Percentiles rank a stretch among this genome's conserved stretches.
Conservation (phyloP, 2,329 filamentous ascomycete genomes). For the Neofusicoccum umdonicola region DNA sequence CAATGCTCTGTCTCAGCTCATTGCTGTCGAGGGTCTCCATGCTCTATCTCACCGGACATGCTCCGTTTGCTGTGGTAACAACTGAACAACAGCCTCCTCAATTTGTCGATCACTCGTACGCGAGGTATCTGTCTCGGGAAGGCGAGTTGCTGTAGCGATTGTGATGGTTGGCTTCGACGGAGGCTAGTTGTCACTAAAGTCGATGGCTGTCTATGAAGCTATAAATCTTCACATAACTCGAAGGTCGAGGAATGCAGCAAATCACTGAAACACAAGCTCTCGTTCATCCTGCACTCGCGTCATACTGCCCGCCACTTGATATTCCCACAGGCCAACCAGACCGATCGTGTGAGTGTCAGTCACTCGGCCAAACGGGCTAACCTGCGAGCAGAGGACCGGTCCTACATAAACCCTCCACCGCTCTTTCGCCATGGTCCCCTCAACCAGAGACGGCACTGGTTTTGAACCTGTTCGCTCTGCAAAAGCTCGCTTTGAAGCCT, state of each 20-base stretch:
- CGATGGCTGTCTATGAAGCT: not conserved
- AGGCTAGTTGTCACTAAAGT: not conserved
- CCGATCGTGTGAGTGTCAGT: not conserved
- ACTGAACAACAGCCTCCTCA: not conserved
- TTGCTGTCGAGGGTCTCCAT: conserved; percentile 8
- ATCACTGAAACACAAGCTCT: not conserved
- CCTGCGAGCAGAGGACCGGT: not conserved
- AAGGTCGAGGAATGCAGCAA: not conserved
- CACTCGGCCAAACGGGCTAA: not conserved
- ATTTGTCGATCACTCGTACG: not conserved
- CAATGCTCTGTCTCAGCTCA: not conserved
- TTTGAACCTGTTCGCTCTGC: not conserved
- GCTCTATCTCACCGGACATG: not conserved
- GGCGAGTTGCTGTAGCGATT: not conserved
- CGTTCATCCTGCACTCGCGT: not conserved
- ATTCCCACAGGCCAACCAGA: not conserved
- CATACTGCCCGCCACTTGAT: not conserved
- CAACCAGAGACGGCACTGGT: not conserved
- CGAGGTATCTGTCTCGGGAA: not conserved
- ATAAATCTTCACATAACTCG: conserved; percentile 3
- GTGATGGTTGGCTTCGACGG: not conserved
- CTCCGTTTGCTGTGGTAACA: not conserved
- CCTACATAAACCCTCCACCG: not conserved
- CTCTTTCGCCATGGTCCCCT: not conserved
- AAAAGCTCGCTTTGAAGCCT: not conserved